Conservation (phyloP, 176 grass and related monocot genomes). For the Rhynchospora tenuis region DNA sequence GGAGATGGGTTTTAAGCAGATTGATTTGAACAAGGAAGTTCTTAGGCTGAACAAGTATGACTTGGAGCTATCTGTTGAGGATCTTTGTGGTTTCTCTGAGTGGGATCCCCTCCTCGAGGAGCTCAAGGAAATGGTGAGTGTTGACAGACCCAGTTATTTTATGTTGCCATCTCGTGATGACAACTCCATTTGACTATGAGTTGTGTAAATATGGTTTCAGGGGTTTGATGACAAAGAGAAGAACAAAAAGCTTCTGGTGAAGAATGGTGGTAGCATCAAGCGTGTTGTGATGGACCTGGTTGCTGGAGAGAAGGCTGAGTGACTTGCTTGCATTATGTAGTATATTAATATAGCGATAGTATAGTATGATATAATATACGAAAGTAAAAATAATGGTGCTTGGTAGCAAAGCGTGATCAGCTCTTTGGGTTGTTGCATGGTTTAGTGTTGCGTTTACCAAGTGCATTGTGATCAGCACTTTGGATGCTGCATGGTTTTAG, state of each 20-base stretch:
- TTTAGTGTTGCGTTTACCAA: slow-evolving; percentile 1
- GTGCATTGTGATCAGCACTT: slow-evolving; percentile 8
- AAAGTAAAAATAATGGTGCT: slow-evolving; percentile 15
- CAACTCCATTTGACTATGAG: not conserved
- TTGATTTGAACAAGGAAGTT: slow-evolving; percentile 72
- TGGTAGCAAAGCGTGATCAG: not conserved
- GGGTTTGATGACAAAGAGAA: slow-evolving; percentile 42
- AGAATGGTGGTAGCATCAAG: slow-evolving; percentile 45
- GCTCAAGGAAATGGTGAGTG: slow-evolving; percentile 55
- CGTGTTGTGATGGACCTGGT: slow-evolving; percentile 46
- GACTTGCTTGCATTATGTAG: not conserved
- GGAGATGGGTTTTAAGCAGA: slow-evolving; percentile 58
- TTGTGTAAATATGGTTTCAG: slow-evolving; percentile 24
- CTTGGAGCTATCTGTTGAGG: slow-evolving; percentile 45
- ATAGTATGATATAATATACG: not conserved
- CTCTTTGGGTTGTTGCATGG: slow-evolving; percentile 16
- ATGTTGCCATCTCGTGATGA: not conserved
- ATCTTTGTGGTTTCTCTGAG: slow-evolving; percentile 50
- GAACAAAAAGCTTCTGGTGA: slow-evolving; percentile 44
- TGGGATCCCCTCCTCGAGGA: slow-evolving; percentile 68
- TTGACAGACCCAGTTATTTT: not conserved
- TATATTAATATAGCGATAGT: slow-evolving; percentile 9
- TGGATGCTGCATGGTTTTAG: slow-evolving; percentile 22
- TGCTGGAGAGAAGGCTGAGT: slow-evolving; percentile 34
- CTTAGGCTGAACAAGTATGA: slow-evolving; percentile 60